Base-by-base conservation (phyloP, 371 early-diverging fungal species). In the Apophysomyces variabilis region DNA sequence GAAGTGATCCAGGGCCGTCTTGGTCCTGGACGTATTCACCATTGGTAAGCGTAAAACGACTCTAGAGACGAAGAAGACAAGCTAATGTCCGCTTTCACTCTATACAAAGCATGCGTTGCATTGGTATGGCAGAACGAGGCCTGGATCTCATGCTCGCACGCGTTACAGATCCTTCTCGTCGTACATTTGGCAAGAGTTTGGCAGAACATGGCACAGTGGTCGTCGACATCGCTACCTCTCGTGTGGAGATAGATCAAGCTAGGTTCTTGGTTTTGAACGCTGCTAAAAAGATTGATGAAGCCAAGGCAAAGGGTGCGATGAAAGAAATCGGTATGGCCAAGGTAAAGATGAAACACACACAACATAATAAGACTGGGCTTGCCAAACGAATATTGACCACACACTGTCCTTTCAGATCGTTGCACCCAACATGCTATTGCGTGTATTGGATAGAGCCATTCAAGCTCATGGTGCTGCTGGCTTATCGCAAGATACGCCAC, bases 321-420 rank as follows among this genome's bases (percentile, higher is more conserved):
- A 91, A 93, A 61, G 92, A 95, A 69, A 98, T 97, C 72, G 95
- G 93, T 57, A 93, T 97, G 92, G 96, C 95, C 70, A 96, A 98
- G 87, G 90, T 94, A 72, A 66, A 65, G 45, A 35, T 43, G 26
- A n/a, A 7, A 61, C 38, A 61, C 4, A 61, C 38, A 61, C 4
- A 35, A 60, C 35, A 35, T 12, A 59, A 3, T 35, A 39, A 43
- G 32, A 46, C 1, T 18, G 46, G 38, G 43, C 39, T 39, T 36
- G 16, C 7, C 9, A 9, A 37, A 18, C 39, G 57, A n/a, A 32
- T 11, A 54, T 38, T n/a, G 18, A 45, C 18, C 60, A 50, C 12
- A 60, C 7, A 18, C 38, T 58, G 50, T 54, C 16, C 56, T 14
- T 38, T 6, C 6, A 82, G 83, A 80, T 81, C 18, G 81, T 85